Evolutionary conservation across 139 green algal genomes (phyloP), one percentile per base, ranked within the genome.

Genomic region (Chlorella sp.): DNA sequence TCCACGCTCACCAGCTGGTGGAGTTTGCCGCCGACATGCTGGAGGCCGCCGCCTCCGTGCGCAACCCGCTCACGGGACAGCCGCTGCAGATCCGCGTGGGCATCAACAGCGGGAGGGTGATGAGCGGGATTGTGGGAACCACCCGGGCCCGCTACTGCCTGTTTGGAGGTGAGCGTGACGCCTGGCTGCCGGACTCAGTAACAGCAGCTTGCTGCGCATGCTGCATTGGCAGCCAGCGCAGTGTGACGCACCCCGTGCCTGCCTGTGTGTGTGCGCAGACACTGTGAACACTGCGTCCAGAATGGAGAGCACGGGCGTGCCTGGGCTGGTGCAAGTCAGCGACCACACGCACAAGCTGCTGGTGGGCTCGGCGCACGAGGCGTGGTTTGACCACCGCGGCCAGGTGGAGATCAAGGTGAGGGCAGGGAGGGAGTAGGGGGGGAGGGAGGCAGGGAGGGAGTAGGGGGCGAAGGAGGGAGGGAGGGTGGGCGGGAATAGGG

Each of bases 91-190:
- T 80, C 32, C 75, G 75, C 1, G 75, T 80, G 49, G 75, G 75
- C 1, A 42, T 80, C 1, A 69, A 80, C 50, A 67, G 34, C 24
- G 75, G 75, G 2, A 32, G 75, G 0, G 76, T 85, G 6, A 80
- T 82, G 73, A 74, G 51, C 22, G 74, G 78, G 26, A 76, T 87
- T 29, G 82, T 87, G 66, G 82, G 82, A 27, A 71, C 61, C n/a
- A 79, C 73, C 31, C 75, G 77, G 14, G 78, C 79, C 0, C 71
- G 81, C 2, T 89, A 88, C 75, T 86, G 79, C 74, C 60, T 89
- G 3, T 89, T 87, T n/a, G 74, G 74, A 34, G 42, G 42, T 55
- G 42, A 55, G 42, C 17, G 42, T 17, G 17, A 55, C 10, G 42
- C 42, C 42, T 55, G 42, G 42, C 17, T 10, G 10, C 42, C 42